Evolutionary conservation across 1,284 basidiomycete species (phyloP), one percentile per base, ranked within the genome.

Genomic region (Schizophyllum amplum): DNA sequence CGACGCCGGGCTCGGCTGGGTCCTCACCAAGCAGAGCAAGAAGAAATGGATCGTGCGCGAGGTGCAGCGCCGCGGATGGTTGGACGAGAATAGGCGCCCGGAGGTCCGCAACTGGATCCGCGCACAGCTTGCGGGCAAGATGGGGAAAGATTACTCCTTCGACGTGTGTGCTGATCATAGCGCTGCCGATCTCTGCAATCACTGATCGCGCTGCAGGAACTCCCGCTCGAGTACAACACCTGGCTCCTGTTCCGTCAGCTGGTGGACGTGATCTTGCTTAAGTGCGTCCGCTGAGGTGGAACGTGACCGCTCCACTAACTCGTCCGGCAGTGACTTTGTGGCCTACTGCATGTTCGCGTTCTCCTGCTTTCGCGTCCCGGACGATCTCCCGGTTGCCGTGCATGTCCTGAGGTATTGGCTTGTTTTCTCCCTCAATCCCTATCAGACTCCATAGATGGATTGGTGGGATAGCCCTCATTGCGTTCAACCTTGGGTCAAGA

Each of bases 401-500:
- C 94, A 98, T 68, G 69, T 90, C 54, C 78, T 94, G 69, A 84
- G 92, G 88, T 84, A 59, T 24, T 71, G 68, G 13, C 13, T 13
- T 6, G 13, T 33, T 13, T 6, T 33, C 27, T 13, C 27, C 21
- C 13, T 20, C 15, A 49, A 20, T 21, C 4, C 50, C 15, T 53
- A 6, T 46, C 53, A 47, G 24, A 13, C 27, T 25, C 27, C 55
- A 17, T 56, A 92, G 92, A 63, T 98, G 96, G 94, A 70, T 90
- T 49, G 86, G 86, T 13, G 96, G 97, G 13, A 72, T 92, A 64
- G 79, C 83, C 0, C 75, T 99, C 33, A 94, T 99, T 67, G 81
- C 82, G 47, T 98, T 99, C 79, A 99, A 99, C 70, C 79, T 98
- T 99, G 96, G 94, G 95, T 99, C 64, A 99, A 99, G 73, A 89